Evolutionary conservation across 2,329 filamentous ascomycete genomes (phyloP).

Genomic region (Ophiostoma novo-ulmi): DNA sequence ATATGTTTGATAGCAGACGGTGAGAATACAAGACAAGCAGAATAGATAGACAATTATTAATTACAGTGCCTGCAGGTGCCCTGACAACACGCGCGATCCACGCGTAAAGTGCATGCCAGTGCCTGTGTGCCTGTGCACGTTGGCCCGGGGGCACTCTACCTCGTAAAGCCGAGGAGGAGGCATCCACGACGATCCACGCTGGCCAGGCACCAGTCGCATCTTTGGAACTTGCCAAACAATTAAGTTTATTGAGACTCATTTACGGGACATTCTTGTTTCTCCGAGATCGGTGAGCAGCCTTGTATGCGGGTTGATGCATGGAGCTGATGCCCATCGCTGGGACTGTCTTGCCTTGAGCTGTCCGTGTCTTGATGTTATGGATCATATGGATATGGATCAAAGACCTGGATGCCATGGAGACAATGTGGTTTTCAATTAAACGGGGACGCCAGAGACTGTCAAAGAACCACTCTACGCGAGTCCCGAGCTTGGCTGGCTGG

Average conservation of each 20-base stretch:
- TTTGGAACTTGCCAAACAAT: background rate
- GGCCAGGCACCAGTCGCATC: constrained; percentile 8
- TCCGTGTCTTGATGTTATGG: background rate
- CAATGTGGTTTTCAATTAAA: constrained; percentile 2
- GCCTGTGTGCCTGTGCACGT: constrained; percentile 7
- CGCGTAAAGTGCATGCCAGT: constrained; percentile 16
- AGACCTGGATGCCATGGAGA: constrained; percentile 4
- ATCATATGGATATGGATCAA: background rate
- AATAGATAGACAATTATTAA: too few species aligned
- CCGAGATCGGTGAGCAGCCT: constrained; percentile 8
- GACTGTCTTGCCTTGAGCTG: background rate
- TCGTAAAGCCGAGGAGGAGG: constrained; percentile 20
- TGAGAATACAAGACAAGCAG: background rate
- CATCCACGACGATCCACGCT: constrained; percentile 8
- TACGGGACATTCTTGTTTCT: constrained; percentile 8
- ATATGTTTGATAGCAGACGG: background rate
- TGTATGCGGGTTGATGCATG: background rate
- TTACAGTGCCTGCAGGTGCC: background rate
- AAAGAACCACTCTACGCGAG: constrained; percentile 18
- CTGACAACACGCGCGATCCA: background rate
- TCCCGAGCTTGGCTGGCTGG: constrained; percentile 14
- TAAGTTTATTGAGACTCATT: background rate
- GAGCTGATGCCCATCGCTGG: background rate
- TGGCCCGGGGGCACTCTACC: background rate
- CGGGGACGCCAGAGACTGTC: background rate